These are phyloP conservation scores for Penstemon davidsonii DNA, from an alignment of 257 asterid genomes.

Conservation along the genomic window DNA sequence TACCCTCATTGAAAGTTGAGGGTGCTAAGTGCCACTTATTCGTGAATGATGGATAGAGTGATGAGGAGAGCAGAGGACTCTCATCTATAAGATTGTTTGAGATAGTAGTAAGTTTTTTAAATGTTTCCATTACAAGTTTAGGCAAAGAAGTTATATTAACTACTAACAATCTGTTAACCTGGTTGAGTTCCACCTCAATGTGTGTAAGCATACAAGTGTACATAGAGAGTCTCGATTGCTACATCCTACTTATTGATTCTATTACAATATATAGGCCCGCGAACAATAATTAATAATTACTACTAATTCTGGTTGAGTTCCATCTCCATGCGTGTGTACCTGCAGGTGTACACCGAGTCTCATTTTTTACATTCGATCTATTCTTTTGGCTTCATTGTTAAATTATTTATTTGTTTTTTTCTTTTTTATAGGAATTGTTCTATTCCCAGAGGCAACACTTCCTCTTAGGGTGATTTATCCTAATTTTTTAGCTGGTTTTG, in stretches of 20 bases:
- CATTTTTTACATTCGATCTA: neutral
- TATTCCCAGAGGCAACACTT: constrained; percentile 95
- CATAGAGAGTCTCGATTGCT: too few relatives aligned
- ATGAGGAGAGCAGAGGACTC: constrained; percentile 13
- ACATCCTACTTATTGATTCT: neutral
- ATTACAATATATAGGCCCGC: constrained; percentile 2
- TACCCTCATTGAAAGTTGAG: neutral
- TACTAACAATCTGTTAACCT: too few relatives aligned
- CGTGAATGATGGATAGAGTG: constrained; percentile 21
- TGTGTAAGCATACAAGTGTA: too few relatives aligned
- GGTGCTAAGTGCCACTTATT: neutral
- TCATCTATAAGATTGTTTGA: constrained; percentile 8
- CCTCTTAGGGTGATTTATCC: constrained; percentile 83
- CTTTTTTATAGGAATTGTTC: constrained; percentile 71
- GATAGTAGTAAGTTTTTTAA: constrained; percentile 15
- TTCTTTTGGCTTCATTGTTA: constrained; percentile 18
- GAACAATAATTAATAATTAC: neutral
- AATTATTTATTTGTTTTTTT: constrained; percentile 15
- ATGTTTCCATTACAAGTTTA: too few relatives aligned
- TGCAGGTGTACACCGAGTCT: neutral
- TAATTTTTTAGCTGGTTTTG: constrained; percentile 78
- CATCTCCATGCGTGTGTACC: constrained; percentile 10
- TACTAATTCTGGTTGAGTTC: constrained; percentile 12
- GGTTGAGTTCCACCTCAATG: too few relatives aligned
- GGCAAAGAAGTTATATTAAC: neutral